A percentile compares a stretch with the other conserved stretches of the same genome.
phyloP scores from a whole-genome alignment of 192 early-diverging fungal genomes.

The Allomyces javanicus region DNA sequence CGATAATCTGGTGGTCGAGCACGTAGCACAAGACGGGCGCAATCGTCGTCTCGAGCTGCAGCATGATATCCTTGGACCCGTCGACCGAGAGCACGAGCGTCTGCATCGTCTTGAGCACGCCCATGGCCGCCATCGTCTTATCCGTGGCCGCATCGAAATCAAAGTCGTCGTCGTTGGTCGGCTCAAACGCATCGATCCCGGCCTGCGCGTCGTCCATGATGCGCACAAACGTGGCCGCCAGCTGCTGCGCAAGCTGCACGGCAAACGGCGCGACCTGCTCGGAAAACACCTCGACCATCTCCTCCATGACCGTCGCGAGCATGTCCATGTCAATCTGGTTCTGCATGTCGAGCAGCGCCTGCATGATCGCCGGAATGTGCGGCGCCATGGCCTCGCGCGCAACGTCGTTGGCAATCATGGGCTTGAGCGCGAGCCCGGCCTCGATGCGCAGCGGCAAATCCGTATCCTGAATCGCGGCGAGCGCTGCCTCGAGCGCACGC shows the following conservation, averaged over 20 bases:
- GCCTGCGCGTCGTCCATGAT: conserved; percentile 53
- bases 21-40: conserved; percentile 60
- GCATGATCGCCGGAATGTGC: conserved; percentile 70
- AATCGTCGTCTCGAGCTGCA: conserved; percentile 56
- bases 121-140: conserved; percentile 74
- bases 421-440: conserved; percentile 61
- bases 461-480: conserved; percentile 37
- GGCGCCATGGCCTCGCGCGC: conserved; percentile 55
- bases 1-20: conserved; percentile 52
- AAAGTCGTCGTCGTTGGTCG: conserved; percentile 15
- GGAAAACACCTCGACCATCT: conserved; percentile 77
- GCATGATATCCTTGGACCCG: conserved; percentile 53
- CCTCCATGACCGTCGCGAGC: conserved; percentile 67
- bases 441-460: conserved; percentile 77
- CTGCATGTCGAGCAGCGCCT: conserved; percentile 62
- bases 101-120: conserved; percentile 72
- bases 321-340: conserved; percentile 89
- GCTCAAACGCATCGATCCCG: conserved; percentile 14
- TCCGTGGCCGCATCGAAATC: conserved; percentile 48
- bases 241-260: conserved; percentile 62
- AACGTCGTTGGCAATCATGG: conserved; percentile 53
- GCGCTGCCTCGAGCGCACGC: conserved; percentile 17
- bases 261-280: conserved; percentile 84
- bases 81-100: conserved; percentile 75
- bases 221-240: conserved; percentile 71